Base-by-base conservation (phyloP, 1,284 basidiomycete genomes). In the Blastosporella zonata region DNA sequence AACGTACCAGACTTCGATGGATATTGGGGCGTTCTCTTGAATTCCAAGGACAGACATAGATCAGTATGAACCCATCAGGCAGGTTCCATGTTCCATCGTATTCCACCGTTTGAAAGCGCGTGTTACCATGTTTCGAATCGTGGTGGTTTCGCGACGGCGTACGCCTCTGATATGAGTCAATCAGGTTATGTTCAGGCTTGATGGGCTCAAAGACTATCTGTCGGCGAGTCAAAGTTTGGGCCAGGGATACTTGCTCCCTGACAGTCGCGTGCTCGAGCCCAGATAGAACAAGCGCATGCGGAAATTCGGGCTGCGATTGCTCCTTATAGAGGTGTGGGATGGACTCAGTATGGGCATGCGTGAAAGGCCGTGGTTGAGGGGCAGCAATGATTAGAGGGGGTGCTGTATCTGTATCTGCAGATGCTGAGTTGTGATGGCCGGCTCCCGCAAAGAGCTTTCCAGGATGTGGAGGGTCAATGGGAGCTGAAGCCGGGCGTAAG, bases 41-140 rank as follows among this genome's bases (percentile, higher is more conserved):
- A 61, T 87, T 77, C 52, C 73, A 67, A 13, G 79, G 74, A 64
- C 84, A 87, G 5, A 92, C 79, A 56, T 85, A 89, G 1, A 91
- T 74, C 46, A 84, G 64, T 28, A 90, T 69, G 60, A 91, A 92
- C 1, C 75, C 78, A 5, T 80, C 72, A 1, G 89, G 87, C n/a
- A 90, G 63, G 47, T 75, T 74, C 73, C 80, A 81, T 0, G 67
- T 63, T 21, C 71, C 67, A 38, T 72, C 71, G 34, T 67, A 66
- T 40, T 66, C 65, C 21, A 62, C 62, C 54, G 10, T 57, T 52
- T 53, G 39, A 18, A 12, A 43, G 21, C 21, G 15, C 10, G 10
- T 6, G 21, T 22, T 13, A 15, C 39, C 13, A 22, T n/a, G 8
- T 27, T 23, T 27, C 1, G 33, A 5, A 33, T 31, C 18, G 1